Base-by-base conservation (phyloP, 768 basidiomycete genomes). In the Hysterangium stoloniferum region DNA sequence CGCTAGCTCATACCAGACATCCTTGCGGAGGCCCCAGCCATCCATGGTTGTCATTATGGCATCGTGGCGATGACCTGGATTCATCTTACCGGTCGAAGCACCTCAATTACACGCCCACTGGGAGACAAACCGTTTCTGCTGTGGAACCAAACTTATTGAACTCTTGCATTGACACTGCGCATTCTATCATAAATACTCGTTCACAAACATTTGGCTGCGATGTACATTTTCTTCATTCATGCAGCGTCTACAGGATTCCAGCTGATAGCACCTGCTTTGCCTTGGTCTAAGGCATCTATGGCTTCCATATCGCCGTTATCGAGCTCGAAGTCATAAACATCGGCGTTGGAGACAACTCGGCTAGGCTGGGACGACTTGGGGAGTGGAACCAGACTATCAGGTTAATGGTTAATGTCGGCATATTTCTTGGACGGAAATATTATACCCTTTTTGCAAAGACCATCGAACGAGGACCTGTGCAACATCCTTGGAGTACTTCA, bases 401-500 rank as follows among this genome's bases (percentile, higher is more conserved):
- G 15, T 89, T 92, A 52, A 32, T 8, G 44, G 7, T 25, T 32
- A 9, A 45, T 9, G 9, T 27, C 11, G 9, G 4, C 3, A 3
- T 9, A 20, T n/a, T n/a, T 20, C 20, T 25, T 17, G 27, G 36
- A 45, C 15, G 17, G 45, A 34, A 2, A 38, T 13, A 22, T 67
- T 77, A 43, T 58, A 86, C 86, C 82, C 81, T 60, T 76, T 79
- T 63, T 96, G 93, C 32, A 97, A 68, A 25, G 90, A 93, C 89
- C 92, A 96, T 20, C 94, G 78, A 50, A 96, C 68, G 13, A 96
- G 75, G 38, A 95, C 71, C 59, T 96, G 93, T 15, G 90, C 82
- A 4, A 77, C 75, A 35, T 82, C 77, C 48, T 78, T 77, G n/a
- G n/a, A n/a, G n/a, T n/a, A n/a, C 82, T 88, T 54, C 19, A 17